Percentiles rank a stretch among this genome's conserved stretches.
phyloP scores from a whole-genome alignment of 495 filamentous ascomycete species.

The Friedmanniomyces simplex region DNA sequence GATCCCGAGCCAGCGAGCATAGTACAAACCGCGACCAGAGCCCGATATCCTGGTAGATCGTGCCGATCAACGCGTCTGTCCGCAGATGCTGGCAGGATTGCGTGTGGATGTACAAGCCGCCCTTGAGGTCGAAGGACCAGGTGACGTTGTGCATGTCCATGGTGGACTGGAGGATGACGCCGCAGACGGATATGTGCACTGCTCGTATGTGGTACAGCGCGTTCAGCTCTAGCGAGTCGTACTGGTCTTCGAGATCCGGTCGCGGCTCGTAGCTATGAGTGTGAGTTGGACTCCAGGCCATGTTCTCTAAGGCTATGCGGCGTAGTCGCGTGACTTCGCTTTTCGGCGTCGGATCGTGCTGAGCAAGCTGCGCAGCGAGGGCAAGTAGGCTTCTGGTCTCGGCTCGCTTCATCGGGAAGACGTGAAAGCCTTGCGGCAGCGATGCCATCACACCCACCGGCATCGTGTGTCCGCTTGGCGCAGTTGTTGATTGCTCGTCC shows the following conservation, averaged over 20 bases:
- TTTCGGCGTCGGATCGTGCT: not conserved
- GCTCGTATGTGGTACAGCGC: constrained; percentile 9
- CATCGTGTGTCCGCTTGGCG: not conserved
- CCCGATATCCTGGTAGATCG: constrained; percentile 1
- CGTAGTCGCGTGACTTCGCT: not conserved
- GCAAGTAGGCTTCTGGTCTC: constrained; percentile 3
- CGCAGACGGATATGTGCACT: not conserved
- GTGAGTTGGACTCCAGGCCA: constrained; percentile 10
- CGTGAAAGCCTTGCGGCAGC: not conserved
- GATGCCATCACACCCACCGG: not conserved
- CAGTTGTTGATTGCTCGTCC: not conserved
- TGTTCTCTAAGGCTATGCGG: constrained; percentile 4
- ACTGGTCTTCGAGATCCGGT: not conserved
- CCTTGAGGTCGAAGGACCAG: not conserved
- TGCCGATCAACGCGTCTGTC: not conserved
- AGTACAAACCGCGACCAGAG: constrained; percentile 6
- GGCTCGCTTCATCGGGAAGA: not conserved
- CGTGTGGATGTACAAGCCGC: not conserved
- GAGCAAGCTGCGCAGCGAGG: not conserved
- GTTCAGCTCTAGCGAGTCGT: constrained; percentile 1
- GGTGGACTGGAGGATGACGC: not conserved
- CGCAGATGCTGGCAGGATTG: constrained; percentile 5
- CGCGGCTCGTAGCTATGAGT: not conserved
- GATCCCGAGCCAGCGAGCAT: constrained; percentile 4
- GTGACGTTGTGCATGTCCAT: constrained; percentile 2